phyloP scores from a whole-genome alignment of 1,139 yeast species.

The Insectozyma bohioensis region DNA sequence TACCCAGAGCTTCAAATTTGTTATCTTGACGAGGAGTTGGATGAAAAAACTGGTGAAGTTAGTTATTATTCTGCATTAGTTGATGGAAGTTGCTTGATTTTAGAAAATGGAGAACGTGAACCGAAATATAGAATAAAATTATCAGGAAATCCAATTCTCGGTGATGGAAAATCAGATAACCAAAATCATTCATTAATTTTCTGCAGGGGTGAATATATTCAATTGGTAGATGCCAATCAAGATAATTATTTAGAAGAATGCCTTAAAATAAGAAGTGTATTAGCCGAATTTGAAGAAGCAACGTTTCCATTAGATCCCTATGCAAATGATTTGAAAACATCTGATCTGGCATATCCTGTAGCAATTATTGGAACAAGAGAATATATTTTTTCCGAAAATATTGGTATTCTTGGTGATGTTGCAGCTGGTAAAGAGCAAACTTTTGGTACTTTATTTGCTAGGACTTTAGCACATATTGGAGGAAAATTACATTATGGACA shows the following conservation, averaged over 20 bases:
- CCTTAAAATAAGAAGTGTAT: conserved; percentile 49
- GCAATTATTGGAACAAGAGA: conserved; percentile 58
- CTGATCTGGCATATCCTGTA: conserved; percentile 38
- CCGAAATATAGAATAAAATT: conserved; percentile 47
- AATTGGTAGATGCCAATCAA: conserved; percentile 56
- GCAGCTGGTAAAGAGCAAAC: conserved; percentile 62
- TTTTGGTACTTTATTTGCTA: conserved; percentile 54
- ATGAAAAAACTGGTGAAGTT: conserved; percentile 23
- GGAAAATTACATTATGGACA: conserved; percentile 59
- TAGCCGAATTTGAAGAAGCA: conserved; percentile 52
- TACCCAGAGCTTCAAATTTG: conserved; percentile 49
- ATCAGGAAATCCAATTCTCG: conserved; percentile 55
- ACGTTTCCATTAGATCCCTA: conserved; percentile 34
- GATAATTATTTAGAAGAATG: conserved; percentile 59
- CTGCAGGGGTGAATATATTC: conserved; percentile 54
- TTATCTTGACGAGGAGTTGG: conserved; percentile 37
- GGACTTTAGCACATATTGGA: conserved; percentile 56
- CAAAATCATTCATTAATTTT: conserved; percentile 53
- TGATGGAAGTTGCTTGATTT: conserved; percentile 46
- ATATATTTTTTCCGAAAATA: conserved; percentile 54
- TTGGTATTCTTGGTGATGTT: conserved; percentile 54
- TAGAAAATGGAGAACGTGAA: conserved; percentile 32
- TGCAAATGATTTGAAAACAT: conserved; percentile 23
- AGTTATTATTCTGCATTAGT: conserved; percentile 36
- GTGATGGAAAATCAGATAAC: conserved; percentile 59